A percentile compares a stretch with the other conserved stretches of the same genome.
Conservation (phyloP, 2,329 filamentous ascomycete species). For the Penicillium sp. region DNA sequence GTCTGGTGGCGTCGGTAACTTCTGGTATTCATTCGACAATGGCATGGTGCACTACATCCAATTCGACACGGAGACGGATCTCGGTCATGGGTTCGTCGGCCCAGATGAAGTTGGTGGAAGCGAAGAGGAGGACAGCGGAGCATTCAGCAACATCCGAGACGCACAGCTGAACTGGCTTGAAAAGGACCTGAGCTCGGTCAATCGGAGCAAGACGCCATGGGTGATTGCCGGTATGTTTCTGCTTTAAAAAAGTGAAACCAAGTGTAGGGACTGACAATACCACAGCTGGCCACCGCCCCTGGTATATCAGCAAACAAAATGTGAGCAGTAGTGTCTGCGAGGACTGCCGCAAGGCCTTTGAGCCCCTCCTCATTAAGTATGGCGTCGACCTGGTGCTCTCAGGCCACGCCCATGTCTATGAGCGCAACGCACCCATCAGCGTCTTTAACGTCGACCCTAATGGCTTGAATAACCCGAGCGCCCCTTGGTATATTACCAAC, state of each 20-base stretch:
- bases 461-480: constrained; percentile 23
- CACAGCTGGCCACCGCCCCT: constrained; percentile 6
- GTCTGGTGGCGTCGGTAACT: constrained; percentile 16
- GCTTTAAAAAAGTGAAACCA: no score
- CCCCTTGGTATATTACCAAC: constrained; percentile 30
- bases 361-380: constrained; percentile 6
- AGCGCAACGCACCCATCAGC: constrained; percentile 7
- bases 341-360: constrained; percentile 1
- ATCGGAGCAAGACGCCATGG: no score
- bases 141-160: no score
- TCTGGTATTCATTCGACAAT: constrained; percentile 17
- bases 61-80: constrained; percentile 15
- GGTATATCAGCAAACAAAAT: constrained; percentile 5
- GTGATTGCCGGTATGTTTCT: no score
- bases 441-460: constrained; percentile 11
- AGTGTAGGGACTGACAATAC: neutral
- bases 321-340: constrained; percentile 1
- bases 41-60: constrained; percentile 14
- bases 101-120: constrained; percentile 5
- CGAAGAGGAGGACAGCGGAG: no score
- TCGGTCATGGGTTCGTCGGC: constrained; percentile 1
- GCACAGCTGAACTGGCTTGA: no score
- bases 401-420: constrained; percentile 5
- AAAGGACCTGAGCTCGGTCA: no score
- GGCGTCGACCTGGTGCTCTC: constrained; percentile 7